Conservation (phyloP, 2,329 filamentous ascomycete species). For the Chaetomium strumarium region DNA sequence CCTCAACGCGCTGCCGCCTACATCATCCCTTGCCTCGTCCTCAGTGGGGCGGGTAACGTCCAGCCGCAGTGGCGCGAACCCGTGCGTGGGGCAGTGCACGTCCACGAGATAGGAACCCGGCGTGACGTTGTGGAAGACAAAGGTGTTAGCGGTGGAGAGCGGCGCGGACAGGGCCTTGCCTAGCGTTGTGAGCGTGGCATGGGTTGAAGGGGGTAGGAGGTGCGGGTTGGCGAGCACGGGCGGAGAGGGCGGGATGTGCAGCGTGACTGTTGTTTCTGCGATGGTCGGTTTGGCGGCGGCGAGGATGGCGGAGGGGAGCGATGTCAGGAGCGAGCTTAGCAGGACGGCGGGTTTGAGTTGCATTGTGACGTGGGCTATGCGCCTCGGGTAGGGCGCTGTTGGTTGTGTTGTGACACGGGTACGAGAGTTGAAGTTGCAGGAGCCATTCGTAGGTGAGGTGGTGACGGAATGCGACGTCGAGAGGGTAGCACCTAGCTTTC, state of each 20-base stretch:
- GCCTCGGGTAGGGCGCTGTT: background rate
- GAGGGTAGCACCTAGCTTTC: background rate
- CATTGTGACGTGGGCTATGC: background rate
- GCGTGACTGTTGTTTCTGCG: constrained; percentile 37
- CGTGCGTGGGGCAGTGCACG: constrained; percentile 66
- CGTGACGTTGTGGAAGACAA: constrained; percentile 69
- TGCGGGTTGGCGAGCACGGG: constrained; percentile 40
- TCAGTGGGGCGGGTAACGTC: constrained; percentile 51
- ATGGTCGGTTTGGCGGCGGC: constrained; percentile 29
- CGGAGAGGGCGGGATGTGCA: constrained; percentile 37
- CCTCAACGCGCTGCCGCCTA: constrained; percentile 21
- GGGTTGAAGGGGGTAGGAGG: constrained; percentile 58
- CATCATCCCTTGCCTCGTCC: constrained; percentile 13
- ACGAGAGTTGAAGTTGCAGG: background rate
- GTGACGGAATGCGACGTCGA: constrained; percentile 13
- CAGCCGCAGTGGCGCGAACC: constrained; percentile 73
- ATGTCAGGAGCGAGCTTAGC: constrained; percentile 21
- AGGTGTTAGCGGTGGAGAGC: constrained; percentile 61
- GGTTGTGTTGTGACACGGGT: background rate
- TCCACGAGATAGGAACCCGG: constrained; percentile 75
- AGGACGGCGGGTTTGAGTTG: constrained; percentile 24
- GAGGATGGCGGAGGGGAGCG: constrained; percentile 20
- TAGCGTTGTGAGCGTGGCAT: constrained; percentile 51
- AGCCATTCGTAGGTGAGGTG: constrained; percentile 1
- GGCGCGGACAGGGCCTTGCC: constrained; percentile 46